Evolutionary conservation across 176 grass and related monocot species (phyloP).

Genomic region (Oryza coarctata): DNA sequence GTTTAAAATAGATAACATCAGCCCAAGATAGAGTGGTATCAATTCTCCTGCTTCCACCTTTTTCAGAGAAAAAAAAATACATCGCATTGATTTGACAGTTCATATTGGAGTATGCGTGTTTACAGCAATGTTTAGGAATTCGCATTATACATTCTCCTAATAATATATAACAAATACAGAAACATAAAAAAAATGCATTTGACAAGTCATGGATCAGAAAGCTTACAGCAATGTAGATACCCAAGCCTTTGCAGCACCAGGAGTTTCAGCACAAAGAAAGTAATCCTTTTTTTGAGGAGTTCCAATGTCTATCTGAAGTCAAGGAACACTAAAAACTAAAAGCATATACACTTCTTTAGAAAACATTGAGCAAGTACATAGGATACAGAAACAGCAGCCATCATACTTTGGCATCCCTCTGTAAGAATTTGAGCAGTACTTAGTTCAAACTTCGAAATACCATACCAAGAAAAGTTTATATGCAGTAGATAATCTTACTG

Average conservation of each 20-base stretch:
- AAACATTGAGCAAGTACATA: not conserved
- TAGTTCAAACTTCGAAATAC: not conserved
- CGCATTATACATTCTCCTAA: not conserved
- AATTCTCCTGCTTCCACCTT: not conserved
- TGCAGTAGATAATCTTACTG: slow-evolving; percentile 58
- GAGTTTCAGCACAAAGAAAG: slow-evolving; percentile 97
- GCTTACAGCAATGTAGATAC: slow-evolving; percentile 95
- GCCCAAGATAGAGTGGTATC: not conserved
- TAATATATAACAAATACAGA: slow-evolving; percentile 1
- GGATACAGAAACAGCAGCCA: slow-evolving; percentile 99
- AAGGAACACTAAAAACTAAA: slow-evolving; percentile 53
- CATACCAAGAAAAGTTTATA: not conserved
- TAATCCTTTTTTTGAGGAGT: slow-evolving; percentile 99
- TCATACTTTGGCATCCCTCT: slow-evolving; percentile 95
- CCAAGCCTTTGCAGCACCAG: slow-evolving; percentile 90
- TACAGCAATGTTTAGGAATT: not conserved
- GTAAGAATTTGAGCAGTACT: slow-evolving; percentile 36
- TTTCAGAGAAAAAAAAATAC: not conserved
- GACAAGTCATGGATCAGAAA: slow-evolving; percentile 24
- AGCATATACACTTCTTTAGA: not conserved
- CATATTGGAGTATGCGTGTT: not conserved
- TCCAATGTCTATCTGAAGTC: slow-evolving; percentile 74
- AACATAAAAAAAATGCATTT: slow-evolving; percentile 1
- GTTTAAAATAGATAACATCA: slow-evolving; percentile 37
- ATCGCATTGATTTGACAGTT: not conserved